Base-by-base conservation (phyloP, 2,329 filamentous ascomycete genomes). In the Diaporthe ampelina region DNA sequence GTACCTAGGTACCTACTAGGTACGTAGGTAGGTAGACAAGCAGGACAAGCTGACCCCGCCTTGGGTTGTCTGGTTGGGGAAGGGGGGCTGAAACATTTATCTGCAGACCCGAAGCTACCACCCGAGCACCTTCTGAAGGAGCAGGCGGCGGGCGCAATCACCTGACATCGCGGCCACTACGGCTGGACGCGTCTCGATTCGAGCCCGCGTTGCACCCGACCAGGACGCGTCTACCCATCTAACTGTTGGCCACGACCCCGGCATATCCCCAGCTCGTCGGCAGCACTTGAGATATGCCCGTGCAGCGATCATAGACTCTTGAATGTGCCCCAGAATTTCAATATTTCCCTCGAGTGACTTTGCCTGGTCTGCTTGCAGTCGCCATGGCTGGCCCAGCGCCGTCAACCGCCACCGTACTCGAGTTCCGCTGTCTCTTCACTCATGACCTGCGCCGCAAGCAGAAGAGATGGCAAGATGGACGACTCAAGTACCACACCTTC, bases 391-490 rank as follows among this genome's bases (percentile, higher is more conserved):
- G 74, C 69, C 73, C 54, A 48, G 57, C 88, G 19, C 89, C 91
- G 78, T 91, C 90, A 78, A 93, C 92, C 26, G 94, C 95, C 2
- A 88, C 90, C 0, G 95, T 98, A 52, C 86, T 94, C 80, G 95
- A 97, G 80, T 97, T 93, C 82, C 89, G 91, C 76, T 98, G 95
- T 82, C 91, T 98, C 6, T 98, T 94, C 83, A 97, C 95, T 2
- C 91, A 94, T 81, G 95, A 98, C 81, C 82, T 97, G 56, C 91
- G 92, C 69, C 91, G 94, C 73, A 98, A 98, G 84, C 92, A 94
- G 78, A 98, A 98, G 82, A 88, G 94, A 75, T 98, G 95, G 95
- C 94, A 97, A 80, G 95, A 98, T 92, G 95, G 96, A 48, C 91
- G 91, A 69, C 89, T 98, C 76, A 94, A 93, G 77, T 97, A 93